A percentile compares a stretch with the other conserved stretches of the same genome.
phyloP scores from a whole-genome alignment of 1,284 basidiomycete genomes.

The Tilletiaria anomala region DNA sequence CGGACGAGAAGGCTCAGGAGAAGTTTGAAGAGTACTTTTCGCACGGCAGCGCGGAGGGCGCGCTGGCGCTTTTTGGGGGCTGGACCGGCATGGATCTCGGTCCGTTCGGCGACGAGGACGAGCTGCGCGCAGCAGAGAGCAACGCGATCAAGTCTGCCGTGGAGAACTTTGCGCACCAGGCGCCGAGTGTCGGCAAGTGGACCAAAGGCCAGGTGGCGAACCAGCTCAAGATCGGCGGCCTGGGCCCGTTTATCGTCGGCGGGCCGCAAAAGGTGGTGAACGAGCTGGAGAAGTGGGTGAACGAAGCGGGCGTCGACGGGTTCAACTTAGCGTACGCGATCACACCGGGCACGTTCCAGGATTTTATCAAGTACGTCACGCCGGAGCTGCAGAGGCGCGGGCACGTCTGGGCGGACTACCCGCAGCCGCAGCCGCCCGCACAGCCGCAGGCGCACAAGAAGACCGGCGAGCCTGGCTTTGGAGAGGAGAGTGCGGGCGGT shows the following conservation, averaged over 20 bases:
- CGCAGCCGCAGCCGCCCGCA: constrained; percentile 1
- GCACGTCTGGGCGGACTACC: constrained; percentile 30
- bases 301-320: constrained; percentile 23
- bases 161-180: constrained; percentile 25
- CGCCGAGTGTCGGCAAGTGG: constrained; percentile 30
- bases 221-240: constrained; percentile 32
- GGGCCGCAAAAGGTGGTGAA: constrained; percentile 14
- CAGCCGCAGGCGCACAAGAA: constrained; percentile 2
- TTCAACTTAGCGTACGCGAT: constrained; percentile 19
- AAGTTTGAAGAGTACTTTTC: constrained; percentile 30
- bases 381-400: constrained; percentile 28
- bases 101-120: constrained; percentile 24
- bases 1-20: constrained; percentile 31
- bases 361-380: constrained; percentile 20
- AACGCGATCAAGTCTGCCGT: constrained; percentile 35
- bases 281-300: constrained; percentile 25
- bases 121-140: constrained; percentile 16
- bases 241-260: constrained; percentile 28
- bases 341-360: constrained; percentile 25
- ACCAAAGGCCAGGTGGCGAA: constrained; percentile 25
- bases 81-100: constrained; percentile 33
- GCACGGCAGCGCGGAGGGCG: constrained; percentile 30
- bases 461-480: constrained; percentile 11
- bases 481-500: constrained; percentile 13
- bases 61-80: constrained; percentile 37